phyloP scores from a whole-genome alignment of 805 yeast species.

The Komagataella populi region DNA sequence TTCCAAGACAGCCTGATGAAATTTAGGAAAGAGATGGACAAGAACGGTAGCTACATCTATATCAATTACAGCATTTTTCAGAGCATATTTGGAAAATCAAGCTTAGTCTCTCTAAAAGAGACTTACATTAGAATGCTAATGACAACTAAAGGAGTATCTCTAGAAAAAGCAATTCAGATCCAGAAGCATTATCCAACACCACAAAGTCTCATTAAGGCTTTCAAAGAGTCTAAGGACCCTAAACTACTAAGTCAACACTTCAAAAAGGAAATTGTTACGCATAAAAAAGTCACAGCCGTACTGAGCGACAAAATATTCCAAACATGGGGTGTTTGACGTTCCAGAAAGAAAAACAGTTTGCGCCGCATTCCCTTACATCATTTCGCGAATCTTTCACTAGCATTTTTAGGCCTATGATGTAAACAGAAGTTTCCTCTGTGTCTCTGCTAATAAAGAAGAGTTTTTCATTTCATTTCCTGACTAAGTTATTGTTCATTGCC shows the following conservation, averaged over 20 bases:
- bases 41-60: conserved; percentile 26
- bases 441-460: neutral
- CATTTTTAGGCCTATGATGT: neutral
- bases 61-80: conserved; percentile 40
- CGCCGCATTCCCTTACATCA: too few relatives aligned
- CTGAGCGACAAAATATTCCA: conserved; percentile 39
- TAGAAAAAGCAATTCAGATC: conserved; percentile 73
- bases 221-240: conserved; percentile 16
- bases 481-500: neutral
- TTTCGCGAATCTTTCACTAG: neutral
- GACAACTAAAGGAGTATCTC: conserved; percentile 67
- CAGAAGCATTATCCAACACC: conserved; percentile 70
- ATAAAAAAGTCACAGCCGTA: conserved; percentile 36
- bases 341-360: neutral
- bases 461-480: neutral
- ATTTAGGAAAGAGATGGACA: conserved; percentile 29
- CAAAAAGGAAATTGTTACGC: conserved; percentile 26
- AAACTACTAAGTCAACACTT: conserved; percentile 18
- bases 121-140: conserved; percentile 63
- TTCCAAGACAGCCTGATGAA: conserved; percentile 25
- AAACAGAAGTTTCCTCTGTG: neutral
- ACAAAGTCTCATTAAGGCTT: conserved; percentile 36
- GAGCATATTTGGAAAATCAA: conserved; percentile 54
- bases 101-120: conserved; percentile 60
- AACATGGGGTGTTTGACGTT: conserved; percentile 32